Conservation (phyloP, 805 yeast species). For the Isabelozyma pseudorhagii region DNA sequence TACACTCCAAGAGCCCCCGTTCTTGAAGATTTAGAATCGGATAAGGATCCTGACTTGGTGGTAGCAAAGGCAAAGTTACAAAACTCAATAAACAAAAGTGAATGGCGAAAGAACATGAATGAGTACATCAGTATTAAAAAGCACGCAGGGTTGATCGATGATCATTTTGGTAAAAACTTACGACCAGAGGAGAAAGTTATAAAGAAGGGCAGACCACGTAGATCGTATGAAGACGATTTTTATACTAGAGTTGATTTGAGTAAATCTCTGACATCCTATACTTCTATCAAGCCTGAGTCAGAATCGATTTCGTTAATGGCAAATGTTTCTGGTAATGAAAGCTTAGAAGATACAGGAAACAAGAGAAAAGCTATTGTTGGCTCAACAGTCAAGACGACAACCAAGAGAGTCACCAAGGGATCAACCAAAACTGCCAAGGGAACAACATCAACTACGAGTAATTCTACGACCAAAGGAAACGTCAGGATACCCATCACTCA, state of each 20-base stretch:
- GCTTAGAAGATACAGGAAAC: background rate
- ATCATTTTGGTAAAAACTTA: background rate
- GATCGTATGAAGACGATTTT: background rate
- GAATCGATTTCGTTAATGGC: background rate
- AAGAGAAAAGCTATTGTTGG: background rate
- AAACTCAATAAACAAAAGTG: conserved; percentile 18
- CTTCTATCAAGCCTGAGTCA: background rate
- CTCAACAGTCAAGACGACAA: background rate
- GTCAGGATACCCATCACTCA: no score
- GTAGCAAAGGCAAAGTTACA: conserved; percentile 25
- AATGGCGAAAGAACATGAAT: conserved; percentile 20
- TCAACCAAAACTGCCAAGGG: no score
- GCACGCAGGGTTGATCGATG: background rate
- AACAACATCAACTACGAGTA: no score
- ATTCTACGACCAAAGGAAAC: no score
- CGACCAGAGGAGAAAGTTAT: background rate
- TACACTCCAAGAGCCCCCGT: conserved; percentile 21
- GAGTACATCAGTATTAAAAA: conserved; percentile 10
- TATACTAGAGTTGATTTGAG: background rate
- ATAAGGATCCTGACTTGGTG: conserved; percentile 11
- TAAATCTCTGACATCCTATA: background rate
- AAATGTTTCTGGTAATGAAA: background rate
- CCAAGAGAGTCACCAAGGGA: background rate
- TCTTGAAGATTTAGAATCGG: conserved; percentile 24
- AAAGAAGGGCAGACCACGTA: background rate